A percentile compares a stretch with the other conserved stretches of the same genome.
Conservation (phyloP, 75 land plant genomes). For the Cupressus sempervirens region DNA sequence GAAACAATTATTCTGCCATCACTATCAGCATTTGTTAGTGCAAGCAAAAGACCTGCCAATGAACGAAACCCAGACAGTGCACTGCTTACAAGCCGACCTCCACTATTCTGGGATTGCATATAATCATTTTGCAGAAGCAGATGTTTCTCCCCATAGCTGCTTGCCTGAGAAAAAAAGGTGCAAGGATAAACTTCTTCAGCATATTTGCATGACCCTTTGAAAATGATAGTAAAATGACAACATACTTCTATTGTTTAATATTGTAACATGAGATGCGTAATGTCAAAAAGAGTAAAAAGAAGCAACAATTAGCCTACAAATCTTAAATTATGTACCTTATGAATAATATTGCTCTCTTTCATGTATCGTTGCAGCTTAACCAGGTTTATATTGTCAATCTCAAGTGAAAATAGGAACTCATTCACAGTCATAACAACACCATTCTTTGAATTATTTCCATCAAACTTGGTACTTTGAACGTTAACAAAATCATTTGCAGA, state of each 20-base stretch:
- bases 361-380: conserved; percentile 71
- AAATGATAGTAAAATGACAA: not conserved
- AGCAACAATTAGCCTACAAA: not conserved
- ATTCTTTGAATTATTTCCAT: conserved; percentile 14
- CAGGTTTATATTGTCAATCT: conserved; percentile 96
- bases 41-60: conserved; percentile 58
- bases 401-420: conserved; percentile 82
- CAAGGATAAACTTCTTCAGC: not conserved
- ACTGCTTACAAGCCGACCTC: conserved; percentile 25
- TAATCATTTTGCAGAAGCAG: conserved; percentile 11
- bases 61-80: conserved; percentile 64
- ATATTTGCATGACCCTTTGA: not conserved
- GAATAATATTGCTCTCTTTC: conserved; percentile 86
- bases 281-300: not conserved
- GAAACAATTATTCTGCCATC: conserved; percentile 86
- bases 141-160: conserved; percentile 72
- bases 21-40: conserved; percentile 67
- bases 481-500: conserved; percentile 2
- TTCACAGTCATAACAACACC: conserved; percentile 69
- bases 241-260: not conserved
- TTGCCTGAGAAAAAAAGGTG: conserved; percentile 47
- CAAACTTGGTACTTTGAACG: not conserved
- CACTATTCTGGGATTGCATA: conserved; percentile 13
- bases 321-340: conserved; percentile 64
- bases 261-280: not conserved